These are phyloP conservation scores for Boletus insuetus DNA, from an alignment of 768 basidiomycete genomes.

Conservation along the genomic window DNA sequence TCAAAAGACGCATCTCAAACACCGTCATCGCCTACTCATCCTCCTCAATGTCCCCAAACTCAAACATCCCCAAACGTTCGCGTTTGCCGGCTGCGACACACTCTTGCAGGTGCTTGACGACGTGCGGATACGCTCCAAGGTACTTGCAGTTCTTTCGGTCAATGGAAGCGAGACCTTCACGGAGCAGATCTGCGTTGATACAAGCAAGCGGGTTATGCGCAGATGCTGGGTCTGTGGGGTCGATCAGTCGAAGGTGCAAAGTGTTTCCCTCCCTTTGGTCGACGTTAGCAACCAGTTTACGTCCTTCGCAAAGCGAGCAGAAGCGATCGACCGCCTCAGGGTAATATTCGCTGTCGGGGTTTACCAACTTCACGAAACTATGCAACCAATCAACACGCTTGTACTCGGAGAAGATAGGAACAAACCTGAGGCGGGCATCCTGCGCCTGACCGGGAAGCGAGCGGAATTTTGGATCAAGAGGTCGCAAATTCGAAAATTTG, in stretches of 20 bases:
- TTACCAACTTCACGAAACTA: conserved; percentile 85
- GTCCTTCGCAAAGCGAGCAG: conserved; percentile 82
- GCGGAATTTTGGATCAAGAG: conserved; percentile 88
- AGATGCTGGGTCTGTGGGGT: conserved; percentile 71
- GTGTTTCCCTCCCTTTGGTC: conserved; percentile 78
- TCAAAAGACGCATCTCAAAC: conserved; percentile 14
- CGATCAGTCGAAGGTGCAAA: conserved; percentile 89
- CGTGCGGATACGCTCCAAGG: conserved; percentile 62
- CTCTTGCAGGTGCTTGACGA: conserved; percentile 62
- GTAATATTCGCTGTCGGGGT: conserved; percentile 82
- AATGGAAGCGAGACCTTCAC: conserved; percentile 81
- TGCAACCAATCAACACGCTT: conserved; percentile 1
- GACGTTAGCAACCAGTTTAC: conserved; percentile 93
- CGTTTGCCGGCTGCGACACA: conserved; percentile 65
- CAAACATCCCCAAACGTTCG: conserved; percentile 80
- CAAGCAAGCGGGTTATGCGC: conserved; percentile 68
- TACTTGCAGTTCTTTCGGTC: conserved; percentile 80
- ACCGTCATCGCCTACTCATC: conserved; percentile 46
- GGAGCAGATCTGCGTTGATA: conserved; percentile 86
- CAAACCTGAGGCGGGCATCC: conserved; percentile 84
- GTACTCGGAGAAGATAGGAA: neutral
- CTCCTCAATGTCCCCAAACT: conserved; percentile 89
- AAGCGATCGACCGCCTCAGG: conserved; percentile 84
- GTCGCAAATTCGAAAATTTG: conserved; percentile 78
- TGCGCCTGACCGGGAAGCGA: conserved; percentile 90